A percentile compares a stretch with the other conserved stretches of the same genome.
Conservation (phyloP, 1,139 yeast species). For the Hyphopichia pseudoburtonii region DNA sequence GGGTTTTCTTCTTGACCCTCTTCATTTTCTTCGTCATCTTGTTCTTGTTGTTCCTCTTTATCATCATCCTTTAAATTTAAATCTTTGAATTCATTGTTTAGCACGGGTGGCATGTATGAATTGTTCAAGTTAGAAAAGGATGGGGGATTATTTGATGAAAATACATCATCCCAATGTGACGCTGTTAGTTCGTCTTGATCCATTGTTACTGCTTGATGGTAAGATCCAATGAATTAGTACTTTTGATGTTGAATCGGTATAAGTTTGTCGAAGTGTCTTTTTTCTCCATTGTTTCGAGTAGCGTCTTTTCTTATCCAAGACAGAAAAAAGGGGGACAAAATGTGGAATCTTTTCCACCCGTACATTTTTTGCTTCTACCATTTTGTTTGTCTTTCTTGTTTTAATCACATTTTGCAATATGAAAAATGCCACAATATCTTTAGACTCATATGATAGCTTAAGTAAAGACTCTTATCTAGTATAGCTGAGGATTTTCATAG, state of each 20-base stretch:
- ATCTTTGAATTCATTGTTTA: conserved; percentile 28
- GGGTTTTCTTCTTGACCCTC: conserved; percentile 2
- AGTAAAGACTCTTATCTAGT: no score
- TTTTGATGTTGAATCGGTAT: no score
- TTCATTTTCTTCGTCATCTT: conserved; percentile 15
- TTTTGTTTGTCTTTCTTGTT: no score
- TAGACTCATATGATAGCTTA: no score
- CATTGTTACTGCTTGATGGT: conserved; percentile 13
- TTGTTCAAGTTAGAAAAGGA: conserved; percentile 10
- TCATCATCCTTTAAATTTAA: conserved; percentile 19
- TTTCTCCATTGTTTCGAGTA: no score
- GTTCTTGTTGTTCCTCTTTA: conserved; percentile 19
- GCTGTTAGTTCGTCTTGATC: conserved; percentile 37
- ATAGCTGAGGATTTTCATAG: no score
- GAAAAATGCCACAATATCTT: no score
- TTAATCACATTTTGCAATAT: no score
- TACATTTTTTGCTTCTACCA: no score
- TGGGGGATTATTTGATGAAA: conserved; percentile 19
- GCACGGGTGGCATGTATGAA: conserved; percentile 15
- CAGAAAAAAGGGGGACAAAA: background rate
- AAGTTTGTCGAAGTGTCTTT: background rate
- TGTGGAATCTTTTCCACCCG: no score
- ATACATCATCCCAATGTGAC: conserved; percentile 40
- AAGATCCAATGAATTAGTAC: no score
- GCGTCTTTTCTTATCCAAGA: background rate